Evolutionary conservation across 768 basidiomycete genomes (phyloP).

Genomic region (Tricholoma terreum): DNA sequence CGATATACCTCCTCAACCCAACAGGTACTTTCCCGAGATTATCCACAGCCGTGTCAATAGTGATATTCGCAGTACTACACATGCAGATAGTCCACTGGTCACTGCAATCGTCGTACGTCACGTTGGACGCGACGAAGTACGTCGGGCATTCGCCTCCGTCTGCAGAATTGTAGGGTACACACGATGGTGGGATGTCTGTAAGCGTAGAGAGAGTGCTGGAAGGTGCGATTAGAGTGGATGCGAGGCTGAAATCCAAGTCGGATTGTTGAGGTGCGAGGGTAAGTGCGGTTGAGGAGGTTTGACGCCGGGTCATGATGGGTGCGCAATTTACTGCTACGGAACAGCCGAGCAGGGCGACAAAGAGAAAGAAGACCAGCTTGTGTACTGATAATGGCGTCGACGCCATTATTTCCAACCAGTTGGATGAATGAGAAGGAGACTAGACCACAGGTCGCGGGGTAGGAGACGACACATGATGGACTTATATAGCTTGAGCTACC

Average conservation of each 20-base stretch:
- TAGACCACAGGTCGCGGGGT: slow-evolving; percentile 18
- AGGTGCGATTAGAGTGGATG: slow-evolving; percentile 9
- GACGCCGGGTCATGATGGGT: slow-evolving; percentile 8
- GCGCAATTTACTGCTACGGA: slow-evolving; percentile 1
- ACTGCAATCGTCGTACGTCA: slow-evolving; percentile 27
- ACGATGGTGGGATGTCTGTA: slow-evolving; percentile 13
- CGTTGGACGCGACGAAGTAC: slow-evolving; percentile 19
- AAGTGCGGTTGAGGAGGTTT: slow-evolving; percentile 8
- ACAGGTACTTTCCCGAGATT: slow-evolving; percentile 28
- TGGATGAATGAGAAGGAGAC: slow-evolving; percentile 8
- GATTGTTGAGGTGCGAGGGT: slow-evolving; percentile 15
- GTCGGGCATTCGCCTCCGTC: slow-evolving; percentile 17
- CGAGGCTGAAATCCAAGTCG: slow-evolving; percentile 17
- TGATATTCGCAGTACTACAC: slow-evolving; percentile 26
- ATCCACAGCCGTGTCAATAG: slow-evolving; percentile 22
- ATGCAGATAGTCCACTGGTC: slow-evolving; percentile 25
- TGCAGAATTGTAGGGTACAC: slow-evolving; percentile 11
- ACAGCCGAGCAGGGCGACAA: not conserved
- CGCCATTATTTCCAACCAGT: slow-evolving; percentile 23
- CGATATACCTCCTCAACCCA: slow-evolving; percentile 28
- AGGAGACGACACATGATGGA: not conserved
- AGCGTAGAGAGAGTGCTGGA: slow-evolving; percentile 11
- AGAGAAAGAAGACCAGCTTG: slow-evolving; percentile 17
- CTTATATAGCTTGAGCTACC: too few species aligned
- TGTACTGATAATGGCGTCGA: not conserved